Base-by-base conservation (phyloP, 345 rosid species). In the Firmiana major region DNA sequence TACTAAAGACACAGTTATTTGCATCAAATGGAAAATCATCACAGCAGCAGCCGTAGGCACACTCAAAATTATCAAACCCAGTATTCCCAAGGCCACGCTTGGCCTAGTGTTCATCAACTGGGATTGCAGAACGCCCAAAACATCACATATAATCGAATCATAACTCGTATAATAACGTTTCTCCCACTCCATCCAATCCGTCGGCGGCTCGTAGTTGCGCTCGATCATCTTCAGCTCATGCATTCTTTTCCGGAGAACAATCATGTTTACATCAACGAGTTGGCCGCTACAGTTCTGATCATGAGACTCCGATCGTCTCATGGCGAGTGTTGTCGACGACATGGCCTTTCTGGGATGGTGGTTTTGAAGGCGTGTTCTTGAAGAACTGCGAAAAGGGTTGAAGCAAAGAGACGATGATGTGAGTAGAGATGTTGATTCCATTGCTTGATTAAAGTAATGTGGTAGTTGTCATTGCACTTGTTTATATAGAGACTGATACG, bases 151-250 rank as follows among this genome's bases (percentile, higher is more conserved):
- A 1, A 83, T 22, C 2, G 90, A 81, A 77, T 88, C 87, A 57
- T 89, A 93, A 65, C 69, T 72, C 34, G 79, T 76, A 55, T 82
- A 90, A 38, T 70, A 87, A 17, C 83, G 90, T 49, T 91, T 89
- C 87, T 93, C 94, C 94, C 94, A 93, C 2, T 84, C 87, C 88
- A 85, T 85, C 97, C 97, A 90, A 6, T 87, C 80, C 16, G 82
- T 54, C 5, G 94, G 92, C 13, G 94, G 89, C 85, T 91, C 90
- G 69, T 89, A 86, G 80, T 87, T 88, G 68, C 88, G 76, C 87
- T 93, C 96, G 10, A 74, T 77, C 92, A 85, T 84, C 87, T 89
- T 88, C 87, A 81, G 82, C 81, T 88, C 91, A 51, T 83, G 91
- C 42, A 90, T 86, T 2, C 91, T 84, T 70, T 84, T 87, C 77